These are phyloP conservation scores for Mycena belliarum DNA, from an alignment of 768 basidiomycete species.

Conservation along the genomic window DNA sequence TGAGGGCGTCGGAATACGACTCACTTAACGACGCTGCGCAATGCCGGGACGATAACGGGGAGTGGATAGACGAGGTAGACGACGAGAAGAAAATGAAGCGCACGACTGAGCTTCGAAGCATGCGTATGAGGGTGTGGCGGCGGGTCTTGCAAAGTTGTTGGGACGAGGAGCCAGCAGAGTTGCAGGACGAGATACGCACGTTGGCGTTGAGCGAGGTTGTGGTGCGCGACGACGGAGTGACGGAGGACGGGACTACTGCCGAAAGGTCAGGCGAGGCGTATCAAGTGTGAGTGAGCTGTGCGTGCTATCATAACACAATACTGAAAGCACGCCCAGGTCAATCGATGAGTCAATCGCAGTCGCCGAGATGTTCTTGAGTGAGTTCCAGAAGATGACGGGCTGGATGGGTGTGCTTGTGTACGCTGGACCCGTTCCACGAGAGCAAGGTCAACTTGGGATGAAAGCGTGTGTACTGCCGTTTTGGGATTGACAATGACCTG, in stretches of 20 bases:
- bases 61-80: slow-evolving; percentile 6
- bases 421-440: neutral
- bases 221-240: neutral
- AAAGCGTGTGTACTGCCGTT: neutral
- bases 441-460: neutral
- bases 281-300: neutral
- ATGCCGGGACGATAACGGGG: neutral
- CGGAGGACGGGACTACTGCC: neutral
- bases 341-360: neutral
- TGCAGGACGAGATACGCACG: neutral
- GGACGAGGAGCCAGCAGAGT: neutral
- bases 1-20: neutral
- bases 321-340: neutral
- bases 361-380: neutral
- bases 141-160: neutral
- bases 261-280: neutral
- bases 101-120: neutral
- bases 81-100: neutral
- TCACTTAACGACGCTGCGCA: neutral
- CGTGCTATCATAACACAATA: neutral
- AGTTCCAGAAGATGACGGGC: neutral
- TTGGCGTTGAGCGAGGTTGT: neutral
- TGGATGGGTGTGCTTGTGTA: neutral
- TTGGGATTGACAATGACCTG: neutral
- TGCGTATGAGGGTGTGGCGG: neutral